These are phyloP conservation scores for Xylaria bambusicola DNA, from an alignment of 495 filamentous ascomycete genomes.

Conservation along the genomic window DNA sequence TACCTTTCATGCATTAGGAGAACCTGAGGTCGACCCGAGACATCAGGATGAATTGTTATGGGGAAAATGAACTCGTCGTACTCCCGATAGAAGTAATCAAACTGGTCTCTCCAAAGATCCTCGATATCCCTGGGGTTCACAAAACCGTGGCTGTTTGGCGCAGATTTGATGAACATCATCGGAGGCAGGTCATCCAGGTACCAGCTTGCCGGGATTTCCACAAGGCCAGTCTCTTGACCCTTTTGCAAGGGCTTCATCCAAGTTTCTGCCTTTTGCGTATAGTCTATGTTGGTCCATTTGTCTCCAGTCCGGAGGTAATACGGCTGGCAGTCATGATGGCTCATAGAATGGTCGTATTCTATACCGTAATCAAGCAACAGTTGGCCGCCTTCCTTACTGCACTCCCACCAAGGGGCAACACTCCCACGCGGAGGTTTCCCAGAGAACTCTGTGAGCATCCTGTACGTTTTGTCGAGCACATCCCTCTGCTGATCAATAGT, in stretches of 20 bases:
- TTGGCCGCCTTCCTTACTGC: slow-evolving; percentile 65
- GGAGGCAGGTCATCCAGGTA: slow-evolving; percentile 59
- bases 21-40: slow-evolving; percentile 59
- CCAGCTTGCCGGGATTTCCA: slow-evolving; percentile 61
- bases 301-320: slow-evolving; percentile 56
- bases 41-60: slow-evolving; percentile 62
- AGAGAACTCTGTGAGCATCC: slow-evolving; percentile 69
- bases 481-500: slow-evolving; percentile 72
- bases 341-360: slow-evolving; percentile 57
- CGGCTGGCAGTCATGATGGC: slow-evolving; percentile 57
- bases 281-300: slow-evolving; percentile 53
- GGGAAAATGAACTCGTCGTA: slow-evolving; percentile 65
- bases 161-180: slow-evolving; percentile 59
- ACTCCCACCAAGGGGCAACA: slow-evolving; percentile 71
- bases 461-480: slow-evolving; percentile 76
- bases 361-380: slow-evolving; percentile 69
- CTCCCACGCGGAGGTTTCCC: slow-evolving; percentile 72
- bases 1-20: slow-evolving; percentile 57
- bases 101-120: slow-evolving; percentile 60
- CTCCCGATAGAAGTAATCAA: slow-evolving; percentile 62
- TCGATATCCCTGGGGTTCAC: slow-evolving; percentile 59
- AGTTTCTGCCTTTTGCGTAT: slow-evolving; percentile 47
- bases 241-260: slow-evolving; percentile 60
- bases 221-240: slow-evolving; percentile 49
- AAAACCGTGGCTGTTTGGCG: slow-evolving; percentile 57